Evolutionary conservation across 768 basidiomycete genomes (phyloP).

Genomic region (Chiua virens): DNA sequence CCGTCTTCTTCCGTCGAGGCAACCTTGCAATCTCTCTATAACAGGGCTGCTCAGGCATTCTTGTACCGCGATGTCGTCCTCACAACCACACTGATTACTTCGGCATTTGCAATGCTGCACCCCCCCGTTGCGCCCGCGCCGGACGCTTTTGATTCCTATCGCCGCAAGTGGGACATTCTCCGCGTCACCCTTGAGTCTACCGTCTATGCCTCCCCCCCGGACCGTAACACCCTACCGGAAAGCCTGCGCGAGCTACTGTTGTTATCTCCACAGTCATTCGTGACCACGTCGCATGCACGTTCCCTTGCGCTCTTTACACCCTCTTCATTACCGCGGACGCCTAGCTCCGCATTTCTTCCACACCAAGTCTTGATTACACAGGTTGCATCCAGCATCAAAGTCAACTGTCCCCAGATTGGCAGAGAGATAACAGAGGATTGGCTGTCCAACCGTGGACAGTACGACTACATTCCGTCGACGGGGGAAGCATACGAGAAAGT

Average conservation of each 20-base stretch:
- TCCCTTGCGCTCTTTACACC: slow-evolving; percentile 73
- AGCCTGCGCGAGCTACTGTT: slow-evolving; percentile 51
- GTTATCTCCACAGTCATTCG: slow-evolving; percentile 58
- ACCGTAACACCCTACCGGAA: slow-evolving; percentile 43
- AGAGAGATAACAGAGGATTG: slow-evolving; percentile 75
- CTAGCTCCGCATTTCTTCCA: slow-evolving; percentile 60
- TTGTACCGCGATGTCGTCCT: slow-evolving; percentile 70
- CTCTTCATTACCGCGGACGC: slow-evolving; percentile 33
- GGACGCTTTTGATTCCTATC: slow-evolving; percentile 48
- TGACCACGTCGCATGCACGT: slow-evolving; percentile 56
- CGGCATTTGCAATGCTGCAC: slow-evolving; percentile 65
- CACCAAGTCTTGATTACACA: slow-evolving; percentile 69
- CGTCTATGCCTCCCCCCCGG: slow-evolving; percentile 57
- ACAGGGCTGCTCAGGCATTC: slow-evolving; percentile 77
- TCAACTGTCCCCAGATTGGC: slow-evolving; percentile 59
- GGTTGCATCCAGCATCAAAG: slow-evolving; percentile 66
- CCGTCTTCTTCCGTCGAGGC: slow-evolving; percentile 37
- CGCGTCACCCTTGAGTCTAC: slow-evolving; percentile 81
- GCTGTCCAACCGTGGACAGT: slow-evolving; percentile 59
- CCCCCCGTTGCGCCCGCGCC: slow-evolving; percentile 33
- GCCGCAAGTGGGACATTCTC: slow-evolving; percentile 86
- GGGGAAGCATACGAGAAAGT: slow-evolving; percentile 70
- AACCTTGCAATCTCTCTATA: slow-evolving; percentile 70
- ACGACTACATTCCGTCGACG: slow-evolving; percentile 28
- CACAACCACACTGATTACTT: slow-evolving; percentile 61